Conservation (phyloP, 495 filamentous ascomycete genomes). For the Penicillium angulare region DNA sequence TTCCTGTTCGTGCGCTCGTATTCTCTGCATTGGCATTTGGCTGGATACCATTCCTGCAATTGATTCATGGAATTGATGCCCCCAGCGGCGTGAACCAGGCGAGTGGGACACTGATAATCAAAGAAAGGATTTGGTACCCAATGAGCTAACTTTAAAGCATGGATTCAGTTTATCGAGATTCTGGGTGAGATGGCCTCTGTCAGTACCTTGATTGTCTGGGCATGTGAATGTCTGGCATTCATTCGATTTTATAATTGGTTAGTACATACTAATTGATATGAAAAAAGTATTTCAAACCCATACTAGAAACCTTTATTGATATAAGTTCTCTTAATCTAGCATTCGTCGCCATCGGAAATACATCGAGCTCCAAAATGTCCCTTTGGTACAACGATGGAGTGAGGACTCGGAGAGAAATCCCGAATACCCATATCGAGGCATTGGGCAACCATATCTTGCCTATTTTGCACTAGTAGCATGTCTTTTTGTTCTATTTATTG, state of each 20-base stretch:
- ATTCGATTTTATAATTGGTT: constrained; percentile 41
- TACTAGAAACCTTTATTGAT: too few relatives aligned
- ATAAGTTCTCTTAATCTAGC: neutral
- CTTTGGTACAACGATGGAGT: neutral
- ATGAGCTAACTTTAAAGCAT: neutral
- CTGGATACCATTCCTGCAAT: constrained; percentile 45
- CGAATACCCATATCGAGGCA: constrained; percentile 39
- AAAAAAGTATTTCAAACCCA: neutral
- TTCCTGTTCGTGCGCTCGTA: constrained; percentile 36
- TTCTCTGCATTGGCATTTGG: constrained; percentile 37
- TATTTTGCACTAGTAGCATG: constrained; percentile 37
- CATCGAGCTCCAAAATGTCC: neutral
- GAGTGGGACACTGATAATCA: too few relatives aligned
- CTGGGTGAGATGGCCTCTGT: constrained; percentile 38
- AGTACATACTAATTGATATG: neutral
- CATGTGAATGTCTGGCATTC: constrained; percentile 43
- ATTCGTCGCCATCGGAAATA: neutral
- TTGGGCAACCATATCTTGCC: constrained; percentile 39
- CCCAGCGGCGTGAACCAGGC: neutral
- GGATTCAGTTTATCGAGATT: constrained; percentile 32
- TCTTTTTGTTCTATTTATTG: constrained; percentile 34
- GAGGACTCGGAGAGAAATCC: neutral
- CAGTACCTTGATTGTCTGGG: constrained; percentile 43
- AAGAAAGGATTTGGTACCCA: too few relatives aligned
- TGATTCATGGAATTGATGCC: neutral